Conservation (phyloP, 163 green algal genomes). For the Trebouxiophyceae sp. region DNA sequence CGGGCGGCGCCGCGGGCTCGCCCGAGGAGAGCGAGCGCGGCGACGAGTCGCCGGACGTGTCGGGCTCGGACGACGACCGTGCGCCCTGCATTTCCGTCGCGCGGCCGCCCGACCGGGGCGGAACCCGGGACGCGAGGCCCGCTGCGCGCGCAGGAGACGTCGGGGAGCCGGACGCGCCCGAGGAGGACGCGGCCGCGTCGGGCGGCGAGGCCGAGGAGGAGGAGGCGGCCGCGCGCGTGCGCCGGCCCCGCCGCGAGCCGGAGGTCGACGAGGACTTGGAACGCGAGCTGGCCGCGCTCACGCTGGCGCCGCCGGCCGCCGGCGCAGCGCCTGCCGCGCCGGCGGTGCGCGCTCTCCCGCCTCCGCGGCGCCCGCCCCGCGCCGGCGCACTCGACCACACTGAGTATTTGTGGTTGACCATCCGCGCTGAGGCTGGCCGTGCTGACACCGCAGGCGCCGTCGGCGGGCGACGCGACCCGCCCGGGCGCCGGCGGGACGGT, state of each 20-base stretch:
- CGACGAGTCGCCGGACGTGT: background rate
- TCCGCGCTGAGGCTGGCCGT: no score
- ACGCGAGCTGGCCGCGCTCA: slow-evolving; percentile 39
- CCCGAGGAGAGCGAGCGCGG: background rate
- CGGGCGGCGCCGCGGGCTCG: background rate
- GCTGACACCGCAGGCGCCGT: no score
- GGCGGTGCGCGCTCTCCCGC: background rate
- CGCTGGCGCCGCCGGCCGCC: slow-evolving; percentile 20
- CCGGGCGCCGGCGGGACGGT: slow-evolving; percentile 8
- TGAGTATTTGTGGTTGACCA: no score
- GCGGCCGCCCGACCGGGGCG: no score
- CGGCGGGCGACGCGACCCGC: background rate
- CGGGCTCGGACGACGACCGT: slow-evolving; percentile 7
- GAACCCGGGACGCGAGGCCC: no score
- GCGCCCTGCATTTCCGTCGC: slow-evolving; percentile 8
- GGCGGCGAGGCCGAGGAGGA: slow-evolving; percentile 6
- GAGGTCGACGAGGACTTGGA: slow-evolving; percentile 47
- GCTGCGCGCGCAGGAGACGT: no score
- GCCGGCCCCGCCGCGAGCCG: background rate
- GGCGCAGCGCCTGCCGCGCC: background rate
- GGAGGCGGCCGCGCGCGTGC: slow-evolving; percentile 1
- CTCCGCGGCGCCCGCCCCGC: no score
- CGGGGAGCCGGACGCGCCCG: slow-evolving; percentile 9
- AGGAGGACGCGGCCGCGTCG: slow-evolving; percentile 10
- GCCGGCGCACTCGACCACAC: no score